Base-by-base conservation (phyloP, 345 rosid species). In the Acer negundo region DNA sequence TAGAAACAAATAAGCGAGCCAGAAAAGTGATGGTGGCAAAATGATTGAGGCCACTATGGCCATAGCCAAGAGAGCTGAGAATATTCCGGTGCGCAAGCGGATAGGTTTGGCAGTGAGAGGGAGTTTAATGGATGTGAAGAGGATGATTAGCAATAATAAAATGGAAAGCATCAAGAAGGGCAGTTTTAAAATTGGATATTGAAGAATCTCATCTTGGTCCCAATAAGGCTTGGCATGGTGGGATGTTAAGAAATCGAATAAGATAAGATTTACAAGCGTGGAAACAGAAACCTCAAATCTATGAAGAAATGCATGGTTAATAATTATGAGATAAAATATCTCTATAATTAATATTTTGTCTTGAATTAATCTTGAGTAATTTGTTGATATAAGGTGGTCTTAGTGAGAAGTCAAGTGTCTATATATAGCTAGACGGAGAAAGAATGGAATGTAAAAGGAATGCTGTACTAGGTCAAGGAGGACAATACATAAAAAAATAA, bases 91-190 rank as follows among this genome's bases (percentile, higher is more conserved):
- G 31, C 16, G n/a, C 69, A 65, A 13, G 40, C 10, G 69, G 44
- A 12, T 65, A 10, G 42, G 44, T 12, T 49, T 49, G 5, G 28
- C 20, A 49, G n/a, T 49, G 13, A 70, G 56, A 6, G 61, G 73
- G 38, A 70, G 59, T 49, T 49, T 51, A 10, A 70, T 49, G 40
- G 62, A 70, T 0, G 61, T 70, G 47, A 70, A 70, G n/a, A 49
- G 62, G n/a, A 49, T 12, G 55, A 49, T 2, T 49, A 51, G 3
- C 55, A 70, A 24, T 6, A 70, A 51, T 0, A 49, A 3, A 59
- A 49, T 13, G 10, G 46, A 3, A 49, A 13, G 22, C 61, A 70
- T 10, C 3, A 70, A 49, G 35, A 49, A 49, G 17, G 42, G 35
- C 13, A 70, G 24, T 20, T 49, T 49, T 49, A 49, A 49, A 49